Evolutionary conservation across 2,329 filamentous ascomycete species (phyloP).

Genomic region (Orbilia javanica): DNA sequence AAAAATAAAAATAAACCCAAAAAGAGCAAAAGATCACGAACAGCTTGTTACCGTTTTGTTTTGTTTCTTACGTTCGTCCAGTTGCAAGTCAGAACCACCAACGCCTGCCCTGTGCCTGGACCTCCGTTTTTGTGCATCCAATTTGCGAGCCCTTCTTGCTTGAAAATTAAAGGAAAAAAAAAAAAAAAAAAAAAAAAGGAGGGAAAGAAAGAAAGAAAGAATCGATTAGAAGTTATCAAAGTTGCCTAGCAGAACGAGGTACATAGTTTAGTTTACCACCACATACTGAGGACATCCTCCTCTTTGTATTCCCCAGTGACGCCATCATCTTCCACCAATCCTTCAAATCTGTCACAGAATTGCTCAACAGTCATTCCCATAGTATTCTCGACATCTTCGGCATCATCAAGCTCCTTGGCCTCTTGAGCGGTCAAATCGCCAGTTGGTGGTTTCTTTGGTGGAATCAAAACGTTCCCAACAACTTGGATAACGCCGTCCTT

Average conservation of each 20-base stretch:
- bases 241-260: not conserved
- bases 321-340: constrained; percentile 37
- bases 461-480: constrained; percentile 78
- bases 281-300: constrained; percentile 8
- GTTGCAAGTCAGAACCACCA: constrained; percentile 3
- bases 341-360: constrained; percentile 43
- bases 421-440: constrained; percentile 14
- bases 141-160: not conserved
- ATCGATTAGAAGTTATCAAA: not conserved
- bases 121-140: not conserved
- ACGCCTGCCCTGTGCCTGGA: not conserved
- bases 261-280: not conserved
- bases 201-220: no score
- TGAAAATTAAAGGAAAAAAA: not conserved
- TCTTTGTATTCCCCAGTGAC: constrained; percentile 36
- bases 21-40: not conserved
- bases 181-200: not conserved
- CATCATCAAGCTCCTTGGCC: not conserved
- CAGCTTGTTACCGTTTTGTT: not conserved
- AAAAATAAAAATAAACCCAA: not conserved
- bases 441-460: constrained; percentile 69
- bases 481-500: constrained; percentile 87
- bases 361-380: constrained; percentile 41
- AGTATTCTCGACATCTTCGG: constrained; percentile 21
- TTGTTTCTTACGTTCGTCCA: not conserved